phyloP scores from a whole-genome alignment of 2,329 filamentous ascomycete genomes.

The Colletotrichum zoysiae region DNA sequence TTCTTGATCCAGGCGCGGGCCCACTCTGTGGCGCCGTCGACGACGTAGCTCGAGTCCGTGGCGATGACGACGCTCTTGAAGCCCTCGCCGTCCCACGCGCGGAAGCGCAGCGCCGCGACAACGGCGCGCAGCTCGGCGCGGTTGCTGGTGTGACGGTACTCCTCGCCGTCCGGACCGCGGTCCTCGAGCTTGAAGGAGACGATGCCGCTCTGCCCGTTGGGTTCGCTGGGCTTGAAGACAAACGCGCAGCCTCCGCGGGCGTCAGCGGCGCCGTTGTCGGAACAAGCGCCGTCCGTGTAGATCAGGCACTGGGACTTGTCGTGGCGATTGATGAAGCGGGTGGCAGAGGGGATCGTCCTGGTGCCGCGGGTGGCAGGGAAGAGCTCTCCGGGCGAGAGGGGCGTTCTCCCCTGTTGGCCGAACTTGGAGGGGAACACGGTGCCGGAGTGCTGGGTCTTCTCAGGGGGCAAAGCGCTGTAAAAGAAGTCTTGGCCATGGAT shows the following conservation, averaged over 20 bases:
- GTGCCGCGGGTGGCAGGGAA: too few relatives aligned
- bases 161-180: constrained; percentile 56
- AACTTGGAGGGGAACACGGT: constrained; percentile 51
- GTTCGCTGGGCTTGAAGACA: constrained; percentile 43
- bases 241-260: constrained; percentile 58
- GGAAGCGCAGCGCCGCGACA: constrained; percentile 61
- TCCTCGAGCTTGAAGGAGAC: constrained; percentile 55
- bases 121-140: constrained; percentile 68
- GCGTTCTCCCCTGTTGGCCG: constrained; percentile 42
- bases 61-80: constrained; percentile 61
- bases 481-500: too few relatives aligned
- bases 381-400: constrained; percentile 44
- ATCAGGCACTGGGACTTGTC: constrained; percentile 53
- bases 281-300: constrained; percentile 61
- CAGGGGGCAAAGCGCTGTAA: too few relatives aligned
- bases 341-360: too few relatives aligned
- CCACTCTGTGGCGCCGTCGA: constrained; percentile 59
- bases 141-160: constrained; percentile 59
- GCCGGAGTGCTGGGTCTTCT: constrained; percentile 17
- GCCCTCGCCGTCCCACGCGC: constrained; percentile 58
- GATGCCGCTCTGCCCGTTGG: constrained; percentile 35
- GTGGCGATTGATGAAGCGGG: constrained; percentile 50
- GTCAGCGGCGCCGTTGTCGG: constrained; percentile 55
- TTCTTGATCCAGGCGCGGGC: constrained; percentile 57
- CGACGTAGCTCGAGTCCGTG: constrained; percentile 66